Conservation (phyloP, 2,329 filamentous ascomycete genomes). For the Beauveria pseudobassiana region DNA sequence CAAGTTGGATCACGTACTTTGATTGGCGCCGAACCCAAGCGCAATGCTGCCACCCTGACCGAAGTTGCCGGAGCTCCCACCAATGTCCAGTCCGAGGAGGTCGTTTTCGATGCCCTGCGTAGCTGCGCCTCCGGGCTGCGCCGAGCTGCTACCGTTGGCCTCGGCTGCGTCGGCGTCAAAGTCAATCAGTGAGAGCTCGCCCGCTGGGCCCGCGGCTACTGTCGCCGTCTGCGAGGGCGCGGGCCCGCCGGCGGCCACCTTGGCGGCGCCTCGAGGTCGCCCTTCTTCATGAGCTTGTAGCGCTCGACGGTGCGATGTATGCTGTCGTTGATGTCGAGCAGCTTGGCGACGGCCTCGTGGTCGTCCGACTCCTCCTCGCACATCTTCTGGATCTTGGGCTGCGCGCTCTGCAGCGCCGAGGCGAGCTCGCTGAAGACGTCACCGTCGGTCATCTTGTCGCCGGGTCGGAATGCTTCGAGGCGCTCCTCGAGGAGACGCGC, state of each 20-base stretch:
- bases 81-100: constrained; percentile 78
- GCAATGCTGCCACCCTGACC: constrained; percentile 76
- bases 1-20: constrained; percentile 42
- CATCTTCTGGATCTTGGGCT: constrained; percentile 99
- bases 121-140: constrained; percentile 43
- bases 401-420: constrained; percentile 79
- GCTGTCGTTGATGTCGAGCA: constrained; percentile 96
- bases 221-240: constrained; percentile 46
- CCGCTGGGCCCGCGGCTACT: constrained; percentile 36
- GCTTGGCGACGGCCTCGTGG: constrained; percentile 86
- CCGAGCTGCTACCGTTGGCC: constrained; percentile 37
- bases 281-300: constrained; percentile 94
- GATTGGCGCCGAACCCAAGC: constrained; percentile 66
- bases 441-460: constrained; percentile 66
- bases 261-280: constrained; percentile 75
- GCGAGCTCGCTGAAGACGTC: constrained; percentile 78
- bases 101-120: constrained; percentile 68
- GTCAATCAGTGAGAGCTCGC: constrained; percentile 90
- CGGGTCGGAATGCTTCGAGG: constrained; percentile 72
- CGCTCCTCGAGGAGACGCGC: constrained; percentile 88
- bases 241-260: constrained; percentile 72
- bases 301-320: constrained; percentile 95
- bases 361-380: constrained; percentile 98
- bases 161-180: constrained; percentile 63
- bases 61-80: constrained; percentile 51